Evolutionary conservation across 75 land plant genomes (phyloP), one percentile per base, ranked within the genome.

Genomic region (Cryptomeria japonica): DNA sequence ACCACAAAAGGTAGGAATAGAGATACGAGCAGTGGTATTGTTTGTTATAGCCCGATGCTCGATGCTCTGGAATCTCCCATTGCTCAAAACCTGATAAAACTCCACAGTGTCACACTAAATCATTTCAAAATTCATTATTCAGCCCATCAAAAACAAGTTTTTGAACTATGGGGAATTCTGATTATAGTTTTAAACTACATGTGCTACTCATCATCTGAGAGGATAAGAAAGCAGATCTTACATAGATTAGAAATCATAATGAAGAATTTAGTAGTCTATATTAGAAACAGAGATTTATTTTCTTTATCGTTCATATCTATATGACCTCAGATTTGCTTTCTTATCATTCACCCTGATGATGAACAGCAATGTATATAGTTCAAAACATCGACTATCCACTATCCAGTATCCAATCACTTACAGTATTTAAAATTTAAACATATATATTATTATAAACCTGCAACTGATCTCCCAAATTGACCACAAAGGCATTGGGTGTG

Each of bases 1-100:
- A 36, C 92, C 92, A 44, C 92, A 95, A 84, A 95, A 95, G 34
- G 93, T 86, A 56, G 95, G 92, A 85, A 95, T 90, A 8, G 95
- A 95, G 9, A 93, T 86, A 25, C 96, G 84, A 86, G 87, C 88
- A 7, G 89, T 92, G 4, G 87, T 58, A 75, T 87, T 72, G 37
- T 75, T 78, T 0, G 93, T 91, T 68, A 89, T 75, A 36, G 92
- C 96, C 12, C 96, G 85, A 86, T 95, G 96, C 84, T 88, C 25
- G 11, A 84, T 49, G 84, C 96, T 94, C 86, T 89, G 89, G 83
- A 93, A 94, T 85, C 64, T 53, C 13, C 96, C 94, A 88, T 94
- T 95, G 80, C 89, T 93, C 18, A 95, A 0, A 1, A 93, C 68
- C 87, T 87, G 6, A 64, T 25, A 7, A 64, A 22, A 64, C 5